A percentile compares a stretch with the other conserved stretches of the same genome.
Conservation (phyloP, 2,329 filamentous ascomycete species). For the Pestalotiopsis sp. region DNA sequence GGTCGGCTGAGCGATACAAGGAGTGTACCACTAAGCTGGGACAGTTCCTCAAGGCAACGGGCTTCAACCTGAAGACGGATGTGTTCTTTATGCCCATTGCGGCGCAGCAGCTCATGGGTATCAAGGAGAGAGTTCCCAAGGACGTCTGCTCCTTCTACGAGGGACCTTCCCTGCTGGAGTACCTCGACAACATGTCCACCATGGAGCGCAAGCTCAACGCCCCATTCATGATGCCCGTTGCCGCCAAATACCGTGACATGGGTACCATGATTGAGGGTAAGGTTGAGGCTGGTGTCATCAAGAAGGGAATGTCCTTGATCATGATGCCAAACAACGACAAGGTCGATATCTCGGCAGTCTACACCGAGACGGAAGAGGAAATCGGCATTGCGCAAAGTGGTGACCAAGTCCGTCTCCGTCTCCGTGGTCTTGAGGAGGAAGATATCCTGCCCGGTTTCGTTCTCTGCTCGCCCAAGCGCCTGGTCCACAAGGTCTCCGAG, state of each 20-base stretch:
- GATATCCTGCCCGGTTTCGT: conserved; percentile 96
- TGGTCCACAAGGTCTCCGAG: conserved; percentile 84
- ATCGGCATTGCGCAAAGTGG: conserved; percentile 80
- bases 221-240: conserved; percentile 98
- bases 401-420: conserved; percentile 89
- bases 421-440: conserved; percentile 96
- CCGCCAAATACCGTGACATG: conserved; percentile 95
- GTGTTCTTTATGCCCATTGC: conserved; percentile 96
- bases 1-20: conserved; percentile 90
- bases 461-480: conserved; percentile 89
- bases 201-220: conserved; percentile 96
- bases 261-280: conserved; percentile 98
- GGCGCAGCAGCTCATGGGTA: conserved; percentile 81
- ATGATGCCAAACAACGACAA: conserved; percentile 96
- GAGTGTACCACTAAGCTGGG: conserved; percentile 90
- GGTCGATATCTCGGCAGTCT: conserved; percentile 81
- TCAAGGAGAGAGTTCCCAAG: conserved; percentile 85
- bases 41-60: conserved; percentile 86
- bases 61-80: conserved; percentile 93
- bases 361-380: conserved; percentile 96
- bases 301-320: conserved; percentile 82
- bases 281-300: conserved; percentile 91
- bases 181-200: conserved; percentile 90
- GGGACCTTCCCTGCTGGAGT: conserved; percentile 90
- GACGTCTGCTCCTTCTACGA: conserved; percentile 81